A percentile compares a stretch with the other conserved stretches of the same genome.
Conservation (phyloP, 768 basidiomycete genomes). For the Boletus speciosus region DNA sequence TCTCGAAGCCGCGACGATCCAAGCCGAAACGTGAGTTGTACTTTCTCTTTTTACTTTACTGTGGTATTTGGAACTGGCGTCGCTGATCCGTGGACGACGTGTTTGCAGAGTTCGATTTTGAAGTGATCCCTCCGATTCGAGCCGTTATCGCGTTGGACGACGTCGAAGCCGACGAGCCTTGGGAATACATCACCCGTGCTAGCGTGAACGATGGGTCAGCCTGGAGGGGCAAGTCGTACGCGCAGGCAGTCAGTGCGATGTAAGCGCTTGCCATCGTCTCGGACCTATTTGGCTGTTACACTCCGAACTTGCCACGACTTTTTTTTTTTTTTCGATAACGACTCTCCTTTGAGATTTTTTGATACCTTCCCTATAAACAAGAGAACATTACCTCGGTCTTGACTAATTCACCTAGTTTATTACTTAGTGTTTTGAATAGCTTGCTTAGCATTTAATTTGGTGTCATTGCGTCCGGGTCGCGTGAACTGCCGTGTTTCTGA, state of each 20-base stretch:
- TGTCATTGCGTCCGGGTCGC: background rate
- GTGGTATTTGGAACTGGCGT: background rate
- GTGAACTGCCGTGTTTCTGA: background rate
- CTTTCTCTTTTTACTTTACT: background rate
- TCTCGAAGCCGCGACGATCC: slow-evolving; percentile 21
- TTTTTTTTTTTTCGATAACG: slow-evolving; percentile 2
- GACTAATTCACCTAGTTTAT: slow-evolving; percentile 15
- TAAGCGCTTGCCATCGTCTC: slow-evolving; percentile 1
- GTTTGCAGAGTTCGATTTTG: slow-evolving; percentile 26
- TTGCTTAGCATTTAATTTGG: slow-evolving; percentile 6
- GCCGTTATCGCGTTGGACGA: slow-evolving; percentile 33
- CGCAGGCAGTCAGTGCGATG: slow-evolving; percentile 27
- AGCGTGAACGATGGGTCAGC: slow-evolving; percentile 24
- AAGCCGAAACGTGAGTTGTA: slow-evolving; percentile 25
- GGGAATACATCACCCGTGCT: slow-evolving; percentile 32
- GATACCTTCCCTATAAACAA: slow-evolving; percentile 12
- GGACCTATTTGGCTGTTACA: background rate
- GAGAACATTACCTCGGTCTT: slow-evolving; percentile 1
- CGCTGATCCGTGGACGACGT: background rate
- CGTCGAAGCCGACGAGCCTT: slow-evolving; percentile 26
- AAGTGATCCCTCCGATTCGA: slow-evolving; percentile 30
- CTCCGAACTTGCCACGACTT: slow-evolving; percentile 3
- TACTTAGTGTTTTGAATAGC: slow-evolving; percentile 11
- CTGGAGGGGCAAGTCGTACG: slow-evolving; percentile 33
- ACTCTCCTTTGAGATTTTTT: slow-evolving; percentile 14